Conservation (phyloP, 768 basidiomycete species). For the Boletus sp. region DNA sequence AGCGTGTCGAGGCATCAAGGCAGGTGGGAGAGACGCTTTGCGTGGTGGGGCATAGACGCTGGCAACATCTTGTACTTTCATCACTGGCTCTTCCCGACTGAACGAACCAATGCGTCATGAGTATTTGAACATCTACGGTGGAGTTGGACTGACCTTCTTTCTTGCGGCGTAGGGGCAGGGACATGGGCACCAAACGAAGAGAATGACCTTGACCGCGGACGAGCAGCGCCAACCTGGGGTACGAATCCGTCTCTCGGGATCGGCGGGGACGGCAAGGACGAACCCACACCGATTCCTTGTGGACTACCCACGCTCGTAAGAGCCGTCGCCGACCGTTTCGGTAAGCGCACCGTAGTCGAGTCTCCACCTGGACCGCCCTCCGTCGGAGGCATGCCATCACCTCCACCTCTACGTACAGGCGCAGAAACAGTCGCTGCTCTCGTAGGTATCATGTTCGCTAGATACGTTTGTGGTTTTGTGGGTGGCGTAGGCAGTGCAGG, state of each 20-base stretch:
- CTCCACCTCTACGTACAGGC: constrained; percentile 24
- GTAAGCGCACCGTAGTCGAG: constrained; percentile 10
- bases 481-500: constrained; percentile 21
- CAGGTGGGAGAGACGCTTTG: constrained; percentile 15
- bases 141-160: constrained; percentile 18
- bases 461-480: neutral
- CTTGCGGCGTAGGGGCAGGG: neutral
- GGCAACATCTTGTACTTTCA: neutral
- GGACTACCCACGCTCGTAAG: neutral
- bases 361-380: neutral
- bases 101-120: neutral
- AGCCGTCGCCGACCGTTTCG: constrained; percentile 16
- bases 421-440: constrained; percentile 33
- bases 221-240: constrained; percentile 46
- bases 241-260: constrained; percentile 63
- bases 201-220: constrained; percentile 70
- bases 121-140: neutral
- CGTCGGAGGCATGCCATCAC: neutral
- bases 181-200: constrained; percentile 57
- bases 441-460: constrained; percentile 12
- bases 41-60: neutral
- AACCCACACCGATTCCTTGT: neutral
- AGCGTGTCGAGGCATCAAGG: constrained; percentile 19
- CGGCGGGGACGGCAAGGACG: constrained; percentile 11
- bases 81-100: constrained; percentile 26